These are phyloP conservation scores for Leccinum griseonigrum DNA, from an alignment of 1,284 basidiomycete species.

Conservation along the genomic window DNA sequence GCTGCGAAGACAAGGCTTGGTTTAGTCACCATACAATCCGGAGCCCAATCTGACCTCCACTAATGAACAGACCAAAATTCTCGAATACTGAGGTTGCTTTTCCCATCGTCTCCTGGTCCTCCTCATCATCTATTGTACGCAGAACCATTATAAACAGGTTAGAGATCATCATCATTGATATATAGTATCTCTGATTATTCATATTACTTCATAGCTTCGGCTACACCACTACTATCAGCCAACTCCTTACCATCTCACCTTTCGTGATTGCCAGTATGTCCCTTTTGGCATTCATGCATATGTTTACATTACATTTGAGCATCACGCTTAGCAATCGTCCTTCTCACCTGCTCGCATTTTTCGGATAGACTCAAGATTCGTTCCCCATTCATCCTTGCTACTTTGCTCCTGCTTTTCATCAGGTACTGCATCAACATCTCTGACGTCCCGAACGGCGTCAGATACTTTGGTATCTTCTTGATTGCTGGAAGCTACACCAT, in stretches of 20 bases:
- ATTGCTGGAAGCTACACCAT: slow-evolving; percentile 58
- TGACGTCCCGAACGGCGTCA: slow-evolving; percentile 38
- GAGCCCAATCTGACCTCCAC: too few species aligned
- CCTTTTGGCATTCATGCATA: too few species aligned
- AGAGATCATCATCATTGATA: slow-evolving; percentile 13
- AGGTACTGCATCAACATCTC: slow-evolving; percentile 67
- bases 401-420: slow-evolving; percentile 51
- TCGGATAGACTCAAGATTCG: slow-evolving; percentile 60
- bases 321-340: slow-evolving; percentile 43
- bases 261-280: slow-evolving; percentile 59
- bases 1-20: too few species aligned
- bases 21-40: too few species aligned
- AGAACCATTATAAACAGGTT: slow-evolving; percentile 64
- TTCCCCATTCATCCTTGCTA: slow-evolving; percentile 57
- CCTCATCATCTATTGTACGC: background rate
- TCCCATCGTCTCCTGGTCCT: background rate
- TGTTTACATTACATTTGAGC: too few species aligned
- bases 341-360: slow-evolving; percentile 51
- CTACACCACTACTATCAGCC: slow-evolving; percentile 52
- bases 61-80: too few species aligned
- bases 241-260: slow-evolving; percentile 68
- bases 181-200: background rate
- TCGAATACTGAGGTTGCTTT: slow-evolving; percentile 21
- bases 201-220: slow-evolving; percentile 45
- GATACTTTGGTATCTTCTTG: slow-evolving; percentile 69